Conservation (phyloP, 805 yeast genomes). For the Candida corydali region DNA sequence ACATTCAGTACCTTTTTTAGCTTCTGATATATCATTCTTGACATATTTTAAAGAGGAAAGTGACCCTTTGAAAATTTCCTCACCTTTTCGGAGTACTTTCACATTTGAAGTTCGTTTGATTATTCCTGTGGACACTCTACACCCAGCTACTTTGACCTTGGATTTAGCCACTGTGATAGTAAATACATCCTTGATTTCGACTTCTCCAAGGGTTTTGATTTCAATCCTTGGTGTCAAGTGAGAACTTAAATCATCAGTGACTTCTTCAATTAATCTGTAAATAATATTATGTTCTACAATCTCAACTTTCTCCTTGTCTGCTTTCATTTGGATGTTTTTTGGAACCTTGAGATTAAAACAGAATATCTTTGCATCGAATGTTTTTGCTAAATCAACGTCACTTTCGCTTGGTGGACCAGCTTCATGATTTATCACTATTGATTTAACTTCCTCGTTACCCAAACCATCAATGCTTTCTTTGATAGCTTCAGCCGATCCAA, state of each 20-base stretch:
- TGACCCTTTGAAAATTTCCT: constrained; percentile 51
- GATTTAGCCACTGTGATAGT: constrained; percentile 58
- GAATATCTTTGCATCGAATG: constrained; percentile 59
- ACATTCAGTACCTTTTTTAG: constrained; percentile 85
- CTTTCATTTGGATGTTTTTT: constrained; percentile 56
- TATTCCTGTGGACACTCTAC: constrained; percentile 68
- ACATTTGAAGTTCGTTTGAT: constrained; percentile 57
- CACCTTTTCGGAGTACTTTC: constrained; percentile 51
- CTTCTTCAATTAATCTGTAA: constrained; percentile 83
- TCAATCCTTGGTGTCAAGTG: constrained; percentile 65
- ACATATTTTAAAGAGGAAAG: constrained; percentile 74
- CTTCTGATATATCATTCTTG: constrained; percentile 74
- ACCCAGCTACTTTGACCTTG: constrained; percentile 75
- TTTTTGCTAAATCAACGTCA: constrained; percentile 37
- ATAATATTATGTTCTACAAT: constrained; percentile 73
- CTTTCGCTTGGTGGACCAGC: constrained; percentile 70
- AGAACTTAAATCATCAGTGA: constrained; percentile 57
- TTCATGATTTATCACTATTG: constrained; percentile 64
- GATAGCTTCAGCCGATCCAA: constrained; percentile 94
- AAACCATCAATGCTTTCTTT: constrained; percentile 71
- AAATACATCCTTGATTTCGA: constrained; percentile 68
- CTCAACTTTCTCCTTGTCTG: constrained; percentile 52
- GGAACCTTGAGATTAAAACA: constrained; percentile 75
- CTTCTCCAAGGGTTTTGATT: constrained; percentile 60
- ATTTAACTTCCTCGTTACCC: constrained; percentile 83